Conservation (phyloP, 2,329 filamentous ascomycete species). For the Botrytis elliptica region DNA sequence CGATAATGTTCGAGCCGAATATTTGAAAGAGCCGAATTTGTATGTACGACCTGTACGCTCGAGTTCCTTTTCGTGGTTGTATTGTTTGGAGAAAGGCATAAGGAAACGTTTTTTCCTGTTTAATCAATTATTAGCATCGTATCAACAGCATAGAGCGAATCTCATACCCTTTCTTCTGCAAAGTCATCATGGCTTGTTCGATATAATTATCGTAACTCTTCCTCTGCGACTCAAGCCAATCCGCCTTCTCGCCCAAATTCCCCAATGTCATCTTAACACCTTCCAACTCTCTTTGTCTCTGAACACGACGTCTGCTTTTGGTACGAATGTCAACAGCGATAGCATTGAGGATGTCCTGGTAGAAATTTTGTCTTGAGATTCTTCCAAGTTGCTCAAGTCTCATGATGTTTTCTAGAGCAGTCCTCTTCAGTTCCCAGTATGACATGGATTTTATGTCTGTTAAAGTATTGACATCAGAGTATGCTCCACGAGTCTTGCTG, state of each 20-base stretch:
- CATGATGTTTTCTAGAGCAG: slow-evolving; percentile 91
- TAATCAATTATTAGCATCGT: slow-evolving; percentile 24
- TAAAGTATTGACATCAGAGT: slow-evolving; percentile 79
- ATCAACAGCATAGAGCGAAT: background rate
- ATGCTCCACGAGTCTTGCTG: slow-evolving; percentile 74
- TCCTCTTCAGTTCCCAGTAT: slow-evolving; percentile 90
- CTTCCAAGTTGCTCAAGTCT: slow-evolving; percentile 81
- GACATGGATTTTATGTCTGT: slow-evolving; percentile 86
- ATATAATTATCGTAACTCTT: slow-evolving; percentile 99
- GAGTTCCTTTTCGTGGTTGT: slow-evolving; percentile 96
- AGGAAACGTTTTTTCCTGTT: slow-evolving; percentile 83
- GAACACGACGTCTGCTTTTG: slow-evolving; percentile 89
- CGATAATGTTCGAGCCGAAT: slow-evolving; percentile 81
- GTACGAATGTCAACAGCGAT: slow-evolving; percentile 96
- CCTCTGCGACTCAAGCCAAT: slow-evolving; percentile 89
- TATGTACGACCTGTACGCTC: slow-evolving; percentile 89
- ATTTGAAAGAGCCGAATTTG: slow-evolving; percentile 98
- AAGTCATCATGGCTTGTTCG: slow-evolving; percentile 94
- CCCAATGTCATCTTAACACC: slow-evolving; percentile 72
- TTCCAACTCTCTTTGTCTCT: slow-evolving; percentile 88
- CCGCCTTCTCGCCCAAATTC: slow-evolving; percentile 80
- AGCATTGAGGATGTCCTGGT: slow-evolving; percentile 96
- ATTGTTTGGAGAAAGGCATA: slow-evolving; percentile 96
- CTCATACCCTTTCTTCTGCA: slow-evolving; percentile 87
- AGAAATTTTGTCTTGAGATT: slow-evolving; percentile 83